Conservation (phyloP, 129 eudicot genomes). For the Lactuca saligna region DNA sequence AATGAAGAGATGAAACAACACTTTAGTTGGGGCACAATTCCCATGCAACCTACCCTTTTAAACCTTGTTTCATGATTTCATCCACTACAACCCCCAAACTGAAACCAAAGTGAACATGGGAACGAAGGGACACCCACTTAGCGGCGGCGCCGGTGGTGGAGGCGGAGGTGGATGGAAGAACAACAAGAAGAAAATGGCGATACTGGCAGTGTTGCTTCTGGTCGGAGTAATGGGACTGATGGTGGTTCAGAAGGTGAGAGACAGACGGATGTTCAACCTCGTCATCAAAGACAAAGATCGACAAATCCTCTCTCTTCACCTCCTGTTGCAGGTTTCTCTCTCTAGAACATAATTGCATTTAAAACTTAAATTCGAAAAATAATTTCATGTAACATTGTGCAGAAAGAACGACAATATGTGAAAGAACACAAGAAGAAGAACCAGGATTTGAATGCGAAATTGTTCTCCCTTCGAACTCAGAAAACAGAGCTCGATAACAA, state of each 20-base stretch:
- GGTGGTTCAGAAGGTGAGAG: constrained; percentile 57
- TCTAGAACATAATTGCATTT: not conserved
- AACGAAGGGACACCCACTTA: constrained; percentile 30
- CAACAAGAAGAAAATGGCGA: constrained; percentile 22
- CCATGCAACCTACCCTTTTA: constrained; percentile 41
- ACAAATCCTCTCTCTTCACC: constrained; percentile 56
- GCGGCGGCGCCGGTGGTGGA: constrained; percentile 33
- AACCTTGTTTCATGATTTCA: constrained; percentile 17
- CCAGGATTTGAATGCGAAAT: constrained; percentile 61
- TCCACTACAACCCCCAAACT: not conserved
- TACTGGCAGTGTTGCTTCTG: constrained; percentile 42
- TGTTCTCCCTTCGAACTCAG: constrained; percentile 55
- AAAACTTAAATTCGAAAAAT: not conserved
- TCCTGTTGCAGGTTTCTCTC: constrained; percentile 58
- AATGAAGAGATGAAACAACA: not conserved
- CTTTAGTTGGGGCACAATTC: constrained; percentile 49
- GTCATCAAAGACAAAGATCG: constrained; percentile 65
- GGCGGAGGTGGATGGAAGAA: constrained; percentile 6
- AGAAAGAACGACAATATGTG: constrained; percentile 67
- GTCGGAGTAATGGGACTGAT: constrained; percentile 51
- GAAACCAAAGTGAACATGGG: not conserved
- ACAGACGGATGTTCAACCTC: constrained; percentile 48
- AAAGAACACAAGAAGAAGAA: constrained; percentile 56
- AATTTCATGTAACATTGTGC: constrained; percentile 5
- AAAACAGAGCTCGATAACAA: constrained; percentile 52